phyloP scores from a whole-genome alignment of 495 filamentous ascomycete species.

The Cairneyella variabilis region DNA sequence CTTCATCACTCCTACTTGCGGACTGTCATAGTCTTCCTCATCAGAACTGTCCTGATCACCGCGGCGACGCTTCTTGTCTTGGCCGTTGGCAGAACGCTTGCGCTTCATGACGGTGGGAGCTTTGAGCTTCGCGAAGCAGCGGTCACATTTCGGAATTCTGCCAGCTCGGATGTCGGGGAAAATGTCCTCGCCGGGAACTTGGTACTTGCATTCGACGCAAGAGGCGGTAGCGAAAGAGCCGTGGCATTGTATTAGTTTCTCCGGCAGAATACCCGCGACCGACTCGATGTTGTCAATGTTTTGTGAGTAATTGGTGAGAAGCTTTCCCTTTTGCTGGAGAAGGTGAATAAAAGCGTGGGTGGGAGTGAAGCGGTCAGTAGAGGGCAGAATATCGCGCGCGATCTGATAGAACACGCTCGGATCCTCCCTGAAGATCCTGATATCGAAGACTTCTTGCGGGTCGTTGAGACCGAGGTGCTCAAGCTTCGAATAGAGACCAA shows the following conservation, averaged over 20 bases:
- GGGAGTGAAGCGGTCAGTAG: slow-evolving; percentile 69
- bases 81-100: slow-evolving; percentile 65
- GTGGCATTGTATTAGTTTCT: slow-evolving; percentile 94
- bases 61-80: slow-evolving; percentile 37
- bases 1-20: slow-evolving; percentile 90
- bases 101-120: slow-evolving; percentile 58
- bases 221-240: slow-evolving; percentile 91
- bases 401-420: slow-evolving; percentile 89
- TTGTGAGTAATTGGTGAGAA: slow-evolving; percentile 95
- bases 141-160: slow-evolving; percentile 59
- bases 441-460: slow-evolving; percentile 94
- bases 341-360: slow-evolving; percentile 95
- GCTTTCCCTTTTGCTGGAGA: slow-evolving; percentile 84
- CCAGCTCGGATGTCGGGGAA: slow-evolving; percentile 75
- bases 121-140: slow-evolving; percentile 49
- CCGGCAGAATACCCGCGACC: slow-evolving; percentile 73
- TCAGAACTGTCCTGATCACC: slow-evolving; percentile 60
- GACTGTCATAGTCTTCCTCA: slow-evolving; percentile 67
- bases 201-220: slow-evolving; percentile 76
- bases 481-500: slow-evolving; percentile 82
- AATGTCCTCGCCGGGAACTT: slow-evolving; percentile 72
- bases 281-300: slow-evolving; percentile 98
- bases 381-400: slow-evolving; percentile 85
- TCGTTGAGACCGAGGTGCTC: slow-evolving; percentile 67
- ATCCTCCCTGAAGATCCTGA: slow-evolving; percentile 78